Conservation (phyloP, 2,329 filamentous ascomycete species). For the Beauveria medogensis region DNA sequence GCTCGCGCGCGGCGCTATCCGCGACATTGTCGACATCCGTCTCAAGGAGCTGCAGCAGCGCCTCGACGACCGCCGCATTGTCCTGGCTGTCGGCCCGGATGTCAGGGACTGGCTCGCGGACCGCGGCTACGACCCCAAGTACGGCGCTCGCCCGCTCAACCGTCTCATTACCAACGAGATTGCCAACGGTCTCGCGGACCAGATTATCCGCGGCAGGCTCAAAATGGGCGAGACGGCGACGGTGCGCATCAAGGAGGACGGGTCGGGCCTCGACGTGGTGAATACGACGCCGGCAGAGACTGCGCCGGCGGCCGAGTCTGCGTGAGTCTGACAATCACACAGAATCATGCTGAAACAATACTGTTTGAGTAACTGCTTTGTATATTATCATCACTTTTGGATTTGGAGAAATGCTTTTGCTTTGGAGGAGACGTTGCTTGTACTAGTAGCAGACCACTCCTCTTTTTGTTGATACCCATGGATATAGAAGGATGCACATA, state of each 20-base stretch:
- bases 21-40: slow-evolving; percentile 91
- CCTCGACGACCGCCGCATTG: slow-evolving; percentile 79
- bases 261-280: slow-evolving; percentile 46
- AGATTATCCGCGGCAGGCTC: slow-evolving; percentile 80
- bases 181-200: slow-evolving; percentile 79
- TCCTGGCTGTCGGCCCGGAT: slow-evolving; percentile 58
- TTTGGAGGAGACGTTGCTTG: background rate
- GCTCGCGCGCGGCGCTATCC: slow-evolving; percentile 66
- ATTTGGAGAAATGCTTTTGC: background rate
- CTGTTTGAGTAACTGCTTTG: background rate
- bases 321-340: background rate
- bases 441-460: background rate
- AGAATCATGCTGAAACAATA: background rate
- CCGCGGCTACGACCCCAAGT: slow-evolving; percentile 82
- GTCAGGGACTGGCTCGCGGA: slow-evolving; percentile 84
- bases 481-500: background rate
- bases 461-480: slow-evolving; percentile 5
- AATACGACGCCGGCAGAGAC: slow-evolving; percentile 4
- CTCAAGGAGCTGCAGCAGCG: slow-evolving; percentile 74
- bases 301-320: background rate
- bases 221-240: slow-evolving; percentile 65
- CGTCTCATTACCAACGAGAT: slow-evolving; percentile 85
- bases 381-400: background rate
- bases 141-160: slow-evolving; percentile 85
- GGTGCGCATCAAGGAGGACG: slow-evolving; percentile 59